phyloP scores from a whole-genome alignment of 768 basidiomycete species.

The Panaeolus cyanescens region DNA sequence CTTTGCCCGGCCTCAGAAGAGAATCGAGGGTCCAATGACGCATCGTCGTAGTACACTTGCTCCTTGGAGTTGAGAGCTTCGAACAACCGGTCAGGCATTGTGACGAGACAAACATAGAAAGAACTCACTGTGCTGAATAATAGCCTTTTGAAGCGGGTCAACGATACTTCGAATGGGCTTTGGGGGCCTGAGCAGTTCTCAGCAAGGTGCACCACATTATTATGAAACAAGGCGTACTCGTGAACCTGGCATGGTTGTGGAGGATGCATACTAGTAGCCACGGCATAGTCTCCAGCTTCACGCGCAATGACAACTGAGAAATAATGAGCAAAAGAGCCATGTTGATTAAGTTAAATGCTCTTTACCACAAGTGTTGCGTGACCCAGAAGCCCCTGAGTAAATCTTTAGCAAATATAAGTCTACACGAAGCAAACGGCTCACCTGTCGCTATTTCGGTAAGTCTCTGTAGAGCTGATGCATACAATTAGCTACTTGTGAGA shows the following conservation, averaged over 20 bases:
- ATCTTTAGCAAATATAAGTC: constrained; percentile 5
- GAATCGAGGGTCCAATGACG: constrained; percentile 65
- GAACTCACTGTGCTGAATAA: constrained; percentile 63
- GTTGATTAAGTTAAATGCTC: background rate
- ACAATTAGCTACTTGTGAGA: background rate
- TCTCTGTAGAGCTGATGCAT: constrained; percentile 53
- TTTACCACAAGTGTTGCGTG: constrained; percentile 63
- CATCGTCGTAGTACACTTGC: constrained; percentile 60
- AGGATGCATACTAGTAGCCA: constrained; percentile 65
- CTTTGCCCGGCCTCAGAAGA: constrained; percentile 68
- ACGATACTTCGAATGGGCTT: constrained; percentile 56
- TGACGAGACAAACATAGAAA: background rate
- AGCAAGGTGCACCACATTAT: constrained; percentile 3
- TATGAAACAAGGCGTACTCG: constrained; percentile 46
- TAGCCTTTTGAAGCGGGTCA: constrained; percentile 66
- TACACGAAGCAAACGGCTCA: constrained; percentile 21
- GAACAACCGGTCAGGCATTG: constrained; percentile 3
- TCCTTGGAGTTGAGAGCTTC: constrained; percentile 70
- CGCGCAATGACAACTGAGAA: constrained; percentile 60
- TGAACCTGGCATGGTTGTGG: constrained; percentile 66
- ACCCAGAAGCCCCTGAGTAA: constrained; percentile 58
- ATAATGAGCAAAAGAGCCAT: background rate
- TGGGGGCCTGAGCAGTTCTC: constrained; percentile 46
- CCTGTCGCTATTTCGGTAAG: constrained; percentile 75
- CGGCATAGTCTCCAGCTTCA: constrained; percentile 70